phyloP scores from a whole-genome alignment of 1,139 yeast species.

The Yarrowia galli region DNA sequence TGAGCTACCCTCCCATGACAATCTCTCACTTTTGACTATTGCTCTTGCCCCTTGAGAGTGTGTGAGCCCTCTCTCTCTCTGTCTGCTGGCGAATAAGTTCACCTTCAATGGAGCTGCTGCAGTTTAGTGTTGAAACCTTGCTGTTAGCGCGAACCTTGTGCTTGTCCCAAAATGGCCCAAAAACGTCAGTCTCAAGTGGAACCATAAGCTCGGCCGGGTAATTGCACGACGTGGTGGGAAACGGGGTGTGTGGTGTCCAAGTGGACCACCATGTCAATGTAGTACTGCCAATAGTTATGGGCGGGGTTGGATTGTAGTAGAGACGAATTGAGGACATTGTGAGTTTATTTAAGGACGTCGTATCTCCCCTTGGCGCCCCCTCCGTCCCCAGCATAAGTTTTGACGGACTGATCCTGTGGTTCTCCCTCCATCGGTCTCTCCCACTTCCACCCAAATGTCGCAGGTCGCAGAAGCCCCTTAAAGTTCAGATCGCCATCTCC shows the following conservation, averaged over 20 bases:
- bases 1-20: neutral
- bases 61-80: neutral
- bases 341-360: neutral
- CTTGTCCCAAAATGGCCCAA: slow-evolving; percentile 31
- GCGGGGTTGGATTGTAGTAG: neutral
- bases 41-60: neutral
- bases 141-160: slow-evolving; percentile 8
- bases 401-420: no score
- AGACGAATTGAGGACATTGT: neutral
- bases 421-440: neutral
- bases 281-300: neutral
- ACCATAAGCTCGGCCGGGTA: slow-evolving; percentile 29
- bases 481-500: slow-evolving; percentile 38
- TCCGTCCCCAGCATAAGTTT: no score
- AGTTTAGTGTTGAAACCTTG: neutral
- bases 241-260: neutral
- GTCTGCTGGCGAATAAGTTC: neutral
- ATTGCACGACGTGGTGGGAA: slow-evolving; percentile 5
- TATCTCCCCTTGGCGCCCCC: neutral
- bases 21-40: neutral
- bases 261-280: no score
- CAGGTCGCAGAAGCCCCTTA: slow-evolving; percentile 27
- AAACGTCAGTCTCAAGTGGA: slow-evolving; percentile 34
- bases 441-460: slow-evolving; percentile 10
- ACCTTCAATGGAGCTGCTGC: neutral